A percentile compares a stretch with the other conserved stretches of the same genome.
Conservation (phyloP, 176 grass and related monocot species). For the Pontederia crassipes region DNA sequence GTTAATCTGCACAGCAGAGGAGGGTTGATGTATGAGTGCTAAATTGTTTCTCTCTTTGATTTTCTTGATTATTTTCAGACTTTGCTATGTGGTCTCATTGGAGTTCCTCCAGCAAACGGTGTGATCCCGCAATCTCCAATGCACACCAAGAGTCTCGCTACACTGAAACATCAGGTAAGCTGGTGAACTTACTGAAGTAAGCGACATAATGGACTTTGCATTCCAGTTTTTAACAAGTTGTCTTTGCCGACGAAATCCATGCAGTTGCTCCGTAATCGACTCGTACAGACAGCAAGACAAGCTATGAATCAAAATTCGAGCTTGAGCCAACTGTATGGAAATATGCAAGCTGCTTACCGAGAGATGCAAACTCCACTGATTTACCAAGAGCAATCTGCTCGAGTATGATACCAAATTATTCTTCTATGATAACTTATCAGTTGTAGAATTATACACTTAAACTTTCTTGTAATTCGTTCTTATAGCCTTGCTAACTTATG, state of each 20-base stretch:
- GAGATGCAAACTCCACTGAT: conserved; percentile 93
- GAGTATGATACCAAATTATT: conserved; percentile 19
- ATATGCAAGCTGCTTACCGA: conserved; percentile 80
- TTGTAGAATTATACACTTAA: background rate
- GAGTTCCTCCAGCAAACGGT: conserved; percentile 94
- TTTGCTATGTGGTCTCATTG: conserved; percentile 82
- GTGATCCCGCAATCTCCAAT: conserved; percentile 98
- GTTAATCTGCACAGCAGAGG: no score
- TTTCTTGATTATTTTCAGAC: conserved; percentile 38
- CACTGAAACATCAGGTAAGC: conserved; percentile 92
- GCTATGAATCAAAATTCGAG: conserved; percentile 80
- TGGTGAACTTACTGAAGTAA: no score
- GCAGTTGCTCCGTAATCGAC: conserved; percentile 67
- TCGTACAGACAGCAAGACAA: conserved; percentile 55
- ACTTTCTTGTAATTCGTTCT: background rate
- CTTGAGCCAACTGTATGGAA: conserved; percentile 78
- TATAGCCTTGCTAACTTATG: background rate
- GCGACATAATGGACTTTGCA: background rate
- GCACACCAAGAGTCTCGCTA: conserved; percentile 98
- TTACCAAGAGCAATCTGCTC: conserved; percentile 38
- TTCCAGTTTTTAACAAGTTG: background rate
- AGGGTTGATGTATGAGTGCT: no score
- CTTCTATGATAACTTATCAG: no score
- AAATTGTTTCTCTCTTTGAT: no score
- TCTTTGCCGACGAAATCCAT: conserved; percentile 20